Percentiles rank a stretch among this genome's conserved stretches.
These are phyloP conservation scores for Aquilaria agallochum DNA, from an alignment of 441 rosid species.

Conservation along the genomic window DNA sequence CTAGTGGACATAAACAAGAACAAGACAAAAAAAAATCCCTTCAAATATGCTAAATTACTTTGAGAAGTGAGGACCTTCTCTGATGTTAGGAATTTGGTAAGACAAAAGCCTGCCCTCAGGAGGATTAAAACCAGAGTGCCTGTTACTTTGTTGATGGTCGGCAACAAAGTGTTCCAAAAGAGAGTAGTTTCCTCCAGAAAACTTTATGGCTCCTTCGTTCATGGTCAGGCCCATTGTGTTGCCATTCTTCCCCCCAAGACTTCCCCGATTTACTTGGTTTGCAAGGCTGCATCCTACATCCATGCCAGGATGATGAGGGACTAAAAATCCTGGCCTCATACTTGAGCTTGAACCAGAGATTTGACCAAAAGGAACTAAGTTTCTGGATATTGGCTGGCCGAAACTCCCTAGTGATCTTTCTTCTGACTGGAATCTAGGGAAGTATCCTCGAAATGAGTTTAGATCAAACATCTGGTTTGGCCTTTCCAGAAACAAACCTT, in stretches of 20 bases:
- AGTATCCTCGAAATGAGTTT: slow-evolving; percentile 29
- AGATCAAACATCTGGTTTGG: slow-evolving; percentile 25
- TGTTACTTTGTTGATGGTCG: slow-evolving; percentile 24
- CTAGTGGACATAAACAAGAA: no score
- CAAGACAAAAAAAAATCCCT: no score
- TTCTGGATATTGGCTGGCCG: slow-evolving; percentile 18
- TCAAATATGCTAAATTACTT: slow-evolving; percentile 10
- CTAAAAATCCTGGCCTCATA: slow-evolving; percentile 30
- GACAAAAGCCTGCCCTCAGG: slow-evolving; percentile 27
- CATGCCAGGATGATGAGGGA: slow-evolving; percentile 28
- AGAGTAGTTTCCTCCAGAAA: slow-evolving; percentile 27
- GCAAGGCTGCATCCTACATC: slow-evolving; percentile 22
- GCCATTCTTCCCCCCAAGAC: slow-evolving; percentile 19
- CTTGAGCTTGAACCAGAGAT: slow-evolving; percentile 17
- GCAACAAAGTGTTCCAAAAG: slow-evolving; percentile 29
- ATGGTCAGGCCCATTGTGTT: slow-evolving; percentile 23
- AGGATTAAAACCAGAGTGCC: slow-evolving; percentile 16
- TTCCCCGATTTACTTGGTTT: slow-evolving; percentile 23
- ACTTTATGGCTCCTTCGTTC: slow-evolving; percentile 31
- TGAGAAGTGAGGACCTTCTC: slow-evolving; percentile 23
- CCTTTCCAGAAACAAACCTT: slow-evolving; percentile 21
- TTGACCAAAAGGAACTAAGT: slow-evolving; percentile 18
- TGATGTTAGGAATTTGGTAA: slow-evolving; percentile 19
- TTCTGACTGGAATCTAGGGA: slow-evolving; percentile 28
- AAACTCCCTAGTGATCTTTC: slow-evolving; percentile 28